Evolutionary conservation across 2,329 filamentous ascomycete species (phyloP).

Genomic region (Cytospora chrysosperma): DNA sequence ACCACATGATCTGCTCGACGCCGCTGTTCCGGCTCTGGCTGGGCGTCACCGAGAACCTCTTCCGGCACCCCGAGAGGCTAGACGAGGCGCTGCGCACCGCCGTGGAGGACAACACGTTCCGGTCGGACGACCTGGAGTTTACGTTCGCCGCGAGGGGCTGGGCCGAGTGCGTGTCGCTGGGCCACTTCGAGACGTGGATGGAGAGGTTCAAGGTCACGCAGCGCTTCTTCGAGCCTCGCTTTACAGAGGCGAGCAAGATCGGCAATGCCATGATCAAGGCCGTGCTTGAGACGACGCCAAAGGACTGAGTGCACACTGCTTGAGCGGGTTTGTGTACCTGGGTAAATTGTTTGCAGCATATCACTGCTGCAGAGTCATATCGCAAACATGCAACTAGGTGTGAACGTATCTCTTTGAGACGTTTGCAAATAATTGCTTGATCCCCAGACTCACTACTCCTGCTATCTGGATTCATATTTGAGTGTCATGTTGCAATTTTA

Average conservation of each 20-base stretch:
- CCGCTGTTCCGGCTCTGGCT: conserved; percentile 96
- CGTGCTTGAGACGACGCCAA: conserved; percentile 79
- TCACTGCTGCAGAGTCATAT: too few relatives aligned
- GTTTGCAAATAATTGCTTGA: too few relatives aligned
- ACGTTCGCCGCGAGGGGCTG: conserved; percentile 95
- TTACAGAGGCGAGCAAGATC: conserved; percentile 80
- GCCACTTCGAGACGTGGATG: conserved; percentile 89
- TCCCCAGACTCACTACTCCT: too few relatives aligned
- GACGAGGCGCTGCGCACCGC: conserved; percentile 84
- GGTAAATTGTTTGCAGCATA: too few relatives aligned
- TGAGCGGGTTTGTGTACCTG: neutral
- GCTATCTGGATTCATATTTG: too few relatives aligned
- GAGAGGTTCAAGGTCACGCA: conserved; percentile 91
- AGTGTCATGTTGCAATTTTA: too few relatives aligned
- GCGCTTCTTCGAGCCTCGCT: conserved; percentile 85
- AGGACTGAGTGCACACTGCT: neutral
- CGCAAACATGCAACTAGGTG: too few relatives aligned
- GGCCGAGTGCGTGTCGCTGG: conserved; percentile 89
- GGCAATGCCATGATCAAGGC: conserved; percentile 98
- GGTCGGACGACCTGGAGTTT: conserved; percentile 95
- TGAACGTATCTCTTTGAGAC: too few relatives aligned
- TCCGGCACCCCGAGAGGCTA: conserved; percentile 76
- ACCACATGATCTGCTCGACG: conserved; percentile 99
- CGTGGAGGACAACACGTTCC: conserved; percentile 84
- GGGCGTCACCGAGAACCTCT: conserved; percentile 95